Conservation (phyloP, 257 asterid species). For the Rauvolfia tetraphylla region DNA sequence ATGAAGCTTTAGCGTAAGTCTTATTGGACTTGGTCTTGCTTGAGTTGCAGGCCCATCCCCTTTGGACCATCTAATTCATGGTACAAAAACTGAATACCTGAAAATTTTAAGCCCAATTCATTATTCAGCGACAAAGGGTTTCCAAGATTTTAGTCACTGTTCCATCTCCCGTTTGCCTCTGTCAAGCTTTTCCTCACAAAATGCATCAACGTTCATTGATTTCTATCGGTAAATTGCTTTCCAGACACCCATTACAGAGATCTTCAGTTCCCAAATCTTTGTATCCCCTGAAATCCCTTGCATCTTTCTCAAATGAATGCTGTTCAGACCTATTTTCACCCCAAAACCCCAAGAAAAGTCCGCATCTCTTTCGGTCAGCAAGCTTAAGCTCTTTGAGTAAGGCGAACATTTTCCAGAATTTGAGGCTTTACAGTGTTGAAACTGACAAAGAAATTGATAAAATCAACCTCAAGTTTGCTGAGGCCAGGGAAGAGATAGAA, state of each 20-base stretch:
- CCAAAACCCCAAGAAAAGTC: slow-evolving; percentile 21
- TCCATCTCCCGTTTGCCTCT: neutral
- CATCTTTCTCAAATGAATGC: slow-evolving; percentile 22
- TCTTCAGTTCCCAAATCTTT: slow-evolving; percentile 32
- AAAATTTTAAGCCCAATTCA: neutral
- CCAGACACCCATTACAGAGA: slow-evolving; percentile 28
- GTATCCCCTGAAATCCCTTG: slow-evolving; percentile 16
- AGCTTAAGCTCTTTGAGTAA: slow-evolving; percentile 28
- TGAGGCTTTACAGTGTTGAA: slow-evolving; percentile 53
- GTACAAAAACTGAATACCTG: neutral
- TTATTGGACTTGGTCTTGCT: neutral
- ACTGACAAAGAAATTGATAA: slow-evolving; percentile 64
- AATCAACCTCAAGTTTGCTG: slow-evolving; percentile 91
- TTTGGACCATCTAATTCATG: neutral
- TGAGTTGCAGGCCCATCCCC: neutral
- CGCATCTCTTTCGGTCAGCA: slow-evolving; percentile 18
- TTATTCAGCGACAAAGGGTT: neutral
- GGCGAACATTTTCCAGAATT: slow-evolving; percentile 23
- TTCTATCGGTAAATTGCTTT: slow-evolving; percentile 32
- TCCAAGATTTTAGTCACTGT: neutral
- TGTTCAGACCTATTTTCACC: slow-evolving; percentile 3
- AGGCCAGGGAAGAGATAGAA: slow-evolving; percentile 97
- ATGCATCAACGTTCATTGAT: slow-evolving; percentile 57
- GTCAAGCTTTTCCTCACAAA: slow-evolving; percentile 10
- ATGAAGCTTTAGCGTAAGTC: too few species aligned